These are phyloP conservation scores for Ceratocystis eucalypticola DNA, from an alignment of 2,329 filamentous ascomycete genomes.

Conservation along the genomic window DNA sequence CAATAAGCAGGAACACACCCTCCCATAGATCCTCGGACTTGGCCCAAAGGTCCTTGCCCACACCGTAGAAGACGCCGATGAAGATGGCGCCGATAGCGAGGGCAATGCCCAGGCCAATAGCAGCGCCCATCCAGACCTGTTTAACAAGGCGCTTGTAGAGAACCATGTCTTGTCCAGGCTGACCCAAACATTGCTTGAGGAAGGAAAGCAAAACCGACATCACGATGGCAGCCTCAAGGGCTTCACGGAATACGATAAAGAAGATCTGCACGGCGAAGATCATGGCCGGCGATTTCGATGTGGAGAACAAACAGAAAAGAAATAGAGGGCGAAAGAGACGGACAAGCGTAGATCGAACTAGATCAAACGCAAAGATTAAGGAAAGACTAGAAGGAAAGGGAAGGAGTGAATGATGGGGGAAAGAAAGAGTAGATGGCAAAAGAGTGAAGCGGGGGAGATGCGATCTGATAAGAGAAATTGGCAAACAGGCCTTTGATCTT, in stretches of 20 bases:
- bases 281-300: slow-evolving; percentile 42
- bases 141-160: slow-evolving; percentile 55
- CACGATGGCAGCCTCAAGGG: slow-evolving; percentile 70
- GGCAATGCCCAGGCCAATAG: slow-evolving; percentile 48
- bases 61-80: slow-evolving; percentile 60
- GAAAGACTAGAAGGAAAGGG: neutral
- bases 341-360: neutral
- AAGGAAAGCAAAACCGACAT: slow-evolving; percentile 78
- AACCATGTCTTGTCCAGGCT: slow-evolving; percentile 44
- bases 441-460: neutral
- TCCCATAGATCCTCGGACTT: slow-evolving; percentile 58
- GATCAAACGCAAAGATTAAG: neutral
- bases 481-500: neutral
- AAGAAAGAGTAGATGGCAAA: neutral
- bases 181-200: slow-evolving; percentile 63
- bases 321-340: neutral
- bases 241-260: slow-evolving; percentile 81
- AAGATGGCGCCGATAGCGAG: slow-evolving; percentile 51
- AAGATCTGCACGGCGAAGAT: slow-evolving; percentile 72
- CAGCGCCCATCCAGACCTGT: slow-evolving; percentile 60
- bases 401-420: neutral
- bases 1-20: slow-evolving; percentile 54
- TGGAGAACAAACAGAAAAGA: neutral
- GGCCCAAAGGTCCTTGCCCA: slow-evolving; percentile 49
- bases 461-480: slow-evolving; percentile 4